Conservation (phyloP, 768 basidiomycete genomes). For the Boletus edulis region DNA sequence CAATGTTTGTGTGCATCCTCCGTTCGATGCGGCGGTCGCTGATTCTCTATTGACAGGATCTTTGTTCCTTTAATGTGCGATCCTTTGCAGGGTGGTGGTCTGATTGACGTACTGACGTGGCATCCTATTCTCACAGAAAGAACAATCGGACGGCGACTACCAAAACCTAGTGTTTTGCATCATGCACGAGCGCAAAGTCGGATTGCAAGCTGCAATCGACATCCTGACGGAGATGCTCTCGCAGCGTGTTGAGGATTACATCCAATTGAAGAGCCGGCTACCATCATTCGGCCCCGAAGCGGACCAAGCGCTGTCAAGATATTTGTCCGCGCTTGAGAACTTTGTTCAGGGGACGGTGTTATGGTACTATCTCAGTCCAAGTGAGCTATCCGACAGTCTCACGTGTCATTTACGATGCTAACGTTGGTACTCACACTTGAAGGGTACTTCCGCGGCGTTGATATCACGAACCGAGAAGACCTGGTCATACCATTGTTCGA, state of each 20-base stretch:
- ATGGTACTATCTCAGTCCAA: constrained; percentile 40
- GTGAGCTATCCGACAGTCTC: constrained; percentile 20
- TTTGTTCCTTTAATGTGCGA: constrained; percentile 30
- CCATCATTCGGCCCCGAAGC: constrained; percentile 36
- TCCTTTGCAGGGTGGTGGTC: not conserved
- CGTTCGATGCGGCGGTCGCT: constrained; percentile 4
- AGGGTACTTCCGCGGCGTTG: constrained; percentile 35
- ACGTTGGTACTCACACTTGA: not conserved
- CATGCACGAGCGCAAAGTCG: constrained; percentile 34
- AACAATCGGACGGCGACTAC: constrained; percentile 39
- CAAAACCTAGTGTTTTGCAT: constrained; percentile 41
- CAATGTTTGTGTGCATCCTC: constrained; percentile 29
- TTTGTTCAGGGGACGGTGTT: constrained; percentile 39
- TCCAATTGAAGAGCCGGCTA: constrained; percentile 29
- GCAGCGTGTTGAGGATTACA: constrained; percentile 34
- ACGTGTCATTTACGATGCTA: constrained; percentile 6
- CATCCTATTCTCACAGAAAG: constrained; percentile 28
- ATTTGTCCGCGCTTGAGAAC: constrained; percentile 35
- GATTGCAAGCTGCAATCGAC: constrained; percentile 35
- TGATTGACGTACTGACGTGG: constrained; percentile 10
- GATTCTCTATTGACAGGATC: constrained; percentile 22
- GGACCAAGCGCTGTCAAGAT: constrained; percentile 34
- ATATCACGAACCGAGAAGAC: constrained; percentile 29
- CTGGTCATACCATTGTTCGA: constrained; percentile 31
- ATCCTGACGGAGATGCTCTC: constrained; percentile 37